Conservation (phyloP, 352 stramenopile genomes). For the Phytopythium aichiense region DNA sequence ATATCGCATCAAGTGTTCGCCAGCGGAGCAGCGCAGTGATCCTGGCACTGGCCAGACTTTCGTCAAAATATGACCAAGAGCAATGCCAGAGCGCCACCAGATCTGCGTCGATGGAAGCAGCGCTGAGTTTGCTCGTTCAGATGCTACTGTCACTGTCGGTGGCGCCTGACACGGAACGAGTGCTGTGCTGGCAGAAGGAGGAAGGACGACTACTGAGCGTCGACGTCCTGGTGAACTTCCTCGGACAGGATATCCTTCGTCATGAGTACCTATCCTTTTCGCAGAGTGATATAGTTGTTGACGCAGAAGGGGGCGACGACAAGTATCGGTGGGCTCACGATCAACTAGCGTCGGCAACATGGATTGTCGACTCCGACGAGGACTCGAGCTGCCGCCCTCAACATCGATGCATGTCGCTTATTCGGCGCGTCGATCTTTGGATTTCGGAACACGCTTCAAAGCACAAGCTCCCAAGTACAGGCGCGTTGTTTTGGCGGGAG, state of each 20-base stretch:
- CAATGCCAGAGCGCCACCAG: not conserved
- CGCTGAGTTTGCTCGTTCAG: conserved; percentile 27
- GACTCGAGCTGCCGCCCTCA: not conserved
- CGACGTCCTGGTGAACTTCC: conserved; percentile 39
- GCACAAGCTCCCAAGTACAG: not conserved
- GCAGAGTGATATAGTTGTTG: not conserved
- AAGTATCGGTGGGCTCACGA: conserved; percentile 14
- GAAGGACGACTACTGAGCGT: conserved; percentile 71
- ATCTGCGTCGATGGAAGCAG: conserved; percentile 10
- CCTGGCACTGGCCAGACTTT: conserved; percentile 34
- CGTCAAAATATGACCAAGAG: not conserved
- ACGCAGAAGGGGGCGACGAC: not conserved
- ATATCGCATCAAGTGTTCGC: conserved; percentile 65
- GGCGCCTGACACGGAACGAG: conserved; percentile 8
- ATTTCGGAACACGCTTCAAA: conserved; percentile 13
- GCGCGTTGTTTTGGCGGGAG: conserved; percentile 23
- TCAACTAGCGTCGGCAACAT: conserved; percentile 26
- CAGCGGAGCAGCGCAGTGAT: conserved; percentile 53
- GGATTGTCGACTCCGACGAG: conserved; percentile 18
- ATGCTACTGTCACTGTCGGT: conserved; percentile 47
- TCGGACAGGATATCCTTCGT: conserved; percentile 28
- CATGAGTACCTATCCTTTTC: not conserved
- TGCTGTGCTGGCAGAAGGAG: conserved; percentile 56
- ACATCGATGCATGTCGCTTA: conserved; percentile 5
- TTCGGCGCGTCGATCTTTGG: conserved; percentile 14